These are phyloP conservation scores for Castanospermum australe DNA, from an alignment of 306 rosid species.

Conservation along the genomic window DNA sequence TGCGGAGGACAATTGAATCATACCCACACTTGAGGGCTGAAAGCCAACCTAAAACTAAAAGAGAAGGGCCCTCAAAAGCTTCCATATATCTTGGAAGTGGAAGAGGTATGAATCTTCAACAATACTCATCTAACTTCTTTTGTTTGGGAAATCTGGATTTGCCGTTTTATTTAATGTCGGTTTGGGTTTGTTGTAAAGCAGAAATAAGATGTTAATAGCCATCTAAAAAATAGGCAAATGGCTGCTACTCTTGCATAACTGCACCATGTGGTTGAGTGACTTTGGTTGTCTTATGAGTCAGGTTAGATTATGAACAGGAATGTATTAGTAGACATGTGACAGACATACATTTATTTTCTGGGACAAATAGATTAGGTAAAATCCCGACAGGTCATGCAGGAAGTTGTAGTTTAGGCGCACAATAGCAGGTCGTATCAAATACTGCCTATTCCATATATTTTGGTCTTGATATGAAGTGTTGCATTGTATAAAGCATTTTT, in stretches of 20 bases:
- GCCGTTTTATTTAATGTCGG: background rate
- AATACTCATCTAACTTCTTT: background rate
- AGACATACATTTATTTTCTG: background rate
- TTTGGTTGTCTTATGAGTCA: background rate
- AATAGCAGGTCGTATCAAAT: background rate
- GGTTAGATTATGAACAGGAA: background rate
- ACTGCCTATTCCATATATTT: background rate
- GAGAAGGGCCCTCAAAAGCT: conserved; percentile 89
- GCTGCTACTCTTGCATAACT: background rate
- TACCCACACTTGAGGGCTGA: conserved; percentile 82
- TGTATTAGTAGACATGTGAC: background rate
- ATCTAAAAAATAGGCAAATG: background rate
- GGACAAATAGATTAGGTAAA: background rate
- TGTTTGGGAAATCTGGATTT: background rate
- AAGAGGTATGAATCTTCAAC: conserved; percentile 50
- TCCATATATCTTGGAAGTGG: conserved; percentile 81
- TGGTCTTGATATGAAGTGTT: background rate
- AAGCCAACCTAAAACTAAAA: conserved; percentile 44
- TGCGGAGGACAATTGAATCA: conserved; percentile 79
- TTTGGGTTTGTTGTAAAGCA: conserved; percentile 7
- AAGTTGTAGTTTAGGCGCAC: conserved; percentile 14
- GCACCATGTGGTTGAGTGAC: conserved; percentile 6
- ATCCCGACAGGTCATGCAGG: background rate
- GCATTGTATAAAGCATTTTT: background rate
- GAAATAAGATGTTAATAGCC: background rate